Base-by-base conservation (phyloP, 495 filamentous ascomycete genomes). In the Platismatia glauca region DNA sequence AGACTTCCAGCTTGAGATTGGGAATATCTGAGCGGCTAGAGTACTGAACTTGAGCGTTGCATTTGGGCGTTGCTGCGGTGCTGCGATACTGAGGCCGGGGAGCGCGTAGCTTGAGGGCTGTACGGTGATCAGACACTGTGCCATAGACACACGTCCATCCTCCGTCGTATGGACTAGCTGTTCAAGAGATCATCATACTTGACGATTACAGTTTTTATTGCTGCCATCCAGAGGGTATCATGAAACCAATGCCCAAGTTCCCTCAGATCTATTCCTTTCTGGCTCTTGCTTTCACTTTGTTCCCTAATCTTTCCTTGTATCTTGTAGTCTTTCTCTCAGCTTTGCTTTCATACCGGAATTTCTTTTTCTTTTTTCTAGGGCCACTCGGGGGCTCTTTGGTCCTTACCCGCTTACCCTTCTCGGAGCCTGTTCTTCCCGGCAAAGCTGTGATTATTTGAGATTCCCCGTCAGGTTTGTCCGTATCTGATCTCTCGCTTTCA, bases 261-360 rank as follows among this genome's bases (percentile, higher is more conserved):
- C 3, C 29, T 27, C 13, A 9, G 16, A 20, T 20, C 24, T 7
- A 55, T 20, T 31, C 41, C 33, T 57, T 62, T 24, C 60, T 57
- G 20, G 52, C 60, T 55, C 75, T 74, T 6, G 81, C 80, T 65
- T 79, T 80, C 55, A 68, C 79, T 37, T 69, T 70, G 53, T 81
- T 89, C 60, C 82, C 82, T 57, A 77, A 71, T 66, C 84, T 86
- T 72, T 91, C 81, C 72, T 91, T 95, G 58, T 74, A 76, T 66
- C 79, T 78, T 15, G 78, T 81, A 29, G 85, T 64, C 70, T 87
- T 87, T 66, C 92, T 84, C 64, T 96, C 86, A 8, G 80, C 78
- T 78, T 93, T 93, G 61, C 79, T 91, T 74, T 96, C 88, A 73
- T 98, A 98, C 24, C 89, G 82, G 70, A 97, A 97, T 73, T 92